Conservation (phyloP, 2,329 filamentous ascomycete genomes). For the Chrysoporthe cubensis region DNA sequence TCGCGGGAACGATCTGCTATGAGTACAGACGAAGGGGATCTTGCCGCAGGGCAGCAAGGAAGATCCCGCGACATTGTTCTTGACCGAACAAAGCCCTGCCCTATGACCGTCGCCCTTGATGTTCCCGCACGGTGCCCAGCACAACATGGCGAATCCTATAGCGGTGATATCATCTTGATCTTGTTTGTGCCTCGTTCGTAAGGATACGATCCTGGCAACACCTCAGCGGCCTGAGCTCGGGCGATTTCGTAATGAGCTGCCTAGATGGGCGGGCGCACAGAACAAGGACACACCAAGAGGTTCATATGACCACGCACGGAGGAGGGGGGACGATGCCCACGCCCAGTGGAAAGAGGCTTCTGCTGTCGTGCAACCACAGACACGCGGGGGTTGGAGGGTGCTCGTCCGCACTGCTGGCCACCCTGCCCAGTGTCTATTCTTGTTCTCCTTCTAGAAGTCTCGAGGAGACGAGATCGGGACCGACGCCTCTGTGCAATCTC, state of each 20-base stretch:
- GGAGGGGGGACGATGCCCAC: no score
- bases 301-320: background rate
- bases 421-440: background rate
- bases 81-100: background rate
- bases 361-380: background rate
- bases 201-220: background rate
- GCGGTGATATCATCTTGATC: background rate
- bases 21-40: no score
- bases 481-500: background rate
- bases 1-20: no score
- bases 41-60: background rate
- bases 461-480: constrained; percentile 3
- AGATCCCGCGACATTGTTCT: background rate
- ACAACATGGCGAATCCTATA: background rate
- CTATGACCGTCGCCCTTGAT: background rate
- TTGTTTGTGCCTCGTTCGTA: background rate
- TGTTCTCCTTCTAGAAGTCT: constrained; percentile 15
- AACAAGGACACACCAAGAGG: background rate
- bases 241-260: background rate
- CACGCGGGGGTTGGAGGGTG: background rate
- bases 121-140: background rate
- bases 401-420: background rate
- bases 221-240: background rate
- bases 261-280: background rate
- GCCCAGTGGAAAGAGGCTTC: no score